Percentiles rank a stretch among this genome's conserved stretches.
Conservation (phyloP, 1,139 yeast species). For the Diutina mesorugosa region DNA sequence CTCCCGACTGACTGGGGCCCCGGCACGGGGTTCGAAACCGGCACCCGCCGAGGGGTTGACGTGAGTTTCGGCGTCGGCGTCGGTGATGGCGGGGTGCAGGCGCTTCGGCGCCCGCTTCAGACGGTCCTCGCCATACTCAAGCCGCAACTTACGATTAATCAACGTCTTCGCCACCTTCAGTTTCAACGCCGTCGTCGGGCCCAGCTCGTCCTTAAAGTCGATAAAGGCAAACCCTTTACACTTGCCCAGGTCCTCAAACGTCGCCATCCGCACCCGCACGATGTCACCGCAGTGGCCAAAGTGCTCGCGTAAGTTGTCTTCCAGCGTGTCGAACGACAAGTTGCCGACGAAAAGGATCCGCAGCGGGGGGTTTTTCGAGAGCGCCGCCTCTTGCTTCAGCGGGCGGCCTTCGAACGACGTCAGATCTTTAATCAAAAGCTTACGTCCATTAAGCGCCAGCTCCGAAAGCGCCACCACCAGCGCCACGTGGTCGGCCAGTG, state of each 20-base stretch:
- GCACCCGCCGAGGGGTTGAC: background rate
- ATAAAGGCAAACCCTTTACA: slow-evolving; percentile 95
- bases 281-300: slow-evolving; percentile 76
- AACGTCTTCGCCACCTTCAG: slow-evolving; percentile 58
- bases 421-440: slow-evolving; percentile 71
- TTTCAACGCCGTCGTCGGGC: slow-evolving; percentile 73
- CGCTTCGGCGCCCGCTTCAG: slow-evolving; percentile 9
- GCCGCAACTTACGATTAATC: slow-evolving; percentile 63
- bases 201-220: slow-evolving; percentile 69
- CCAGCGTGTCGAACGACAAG: slow-evolving; percentile 84
- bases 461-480: slow-evolving; percentile 62
- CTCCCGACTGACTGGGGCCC: background rate
- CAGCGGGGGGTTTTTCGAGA: slow-evolving; percentile 73
- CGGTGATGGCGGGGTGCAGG: slow-evolving; percentile 6
- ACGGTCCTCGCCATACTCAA: slow-evolving; percentile 94
- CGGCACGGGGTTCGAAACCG: background rate
- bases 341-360: slow-evolving; percentile 88
- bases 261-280: slow-evolving; percentile 79
- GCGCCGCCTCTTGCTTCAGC: slow-evolving; percentile 30
- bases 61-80: slow-evolving; percentile 4
- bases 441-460: slow-evolving; percentile 65
- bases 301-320: slow-evolving; percentile 63
- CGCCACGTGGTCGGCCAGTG: slow-evolving; percentile 47
- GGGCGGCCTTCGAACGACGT: slow-evolving; percentile 85
- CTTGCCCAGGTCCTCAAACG: slow-evolving; percentile 90